Conservation (phyloP, 106 monocot genomes). For the Cymbidium sinense region DNA sequence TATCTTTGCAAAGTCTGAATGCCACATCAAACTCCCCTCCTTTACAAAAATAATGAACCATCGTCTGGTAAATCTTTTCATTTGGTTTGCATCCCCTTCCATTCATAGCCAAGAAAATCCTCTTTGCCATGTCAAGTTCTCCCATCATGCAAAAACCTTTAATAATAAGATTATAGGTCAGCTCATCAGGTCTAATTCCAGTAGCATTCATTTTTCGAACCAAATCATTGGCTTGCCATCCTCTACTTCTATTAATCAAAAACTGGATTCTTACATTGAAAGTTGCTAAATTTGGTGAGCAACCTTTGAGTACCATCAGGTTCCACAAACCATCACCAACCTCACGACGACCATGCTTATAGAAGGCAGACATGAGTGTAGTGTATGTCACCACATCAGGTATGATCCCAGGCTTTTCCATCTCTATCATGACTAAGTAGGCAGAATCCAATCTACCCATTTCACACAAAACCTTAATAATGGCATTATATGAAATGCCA, state of each 20-base stretch:
- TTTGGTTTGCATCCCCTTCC: slow-evolving; percentile 72
- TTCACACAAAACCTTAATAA: slow-evolving; percentile 63
- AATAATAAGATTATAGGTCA: slow-evolving; percentile 87
- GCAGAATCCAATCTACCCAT: slow-evolving; percentile 48
- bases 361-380: slow-evolving; percentile 66
- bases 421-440: slow-evolving; percentile 62
- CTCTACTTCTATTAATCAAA: slow-evolving; percentile 56
- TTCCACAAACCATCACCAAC: slow-evolving; percentile 94
- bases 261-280: slow-evolving; percentile 91
- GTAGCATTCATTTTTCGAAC: slow-evolving; percentile 41
- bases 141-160: slow-evolving; percentile 81
- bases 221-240: slow-evolving; percentile 72
- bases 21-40: slow-evolving; percentile 67
- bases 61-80: slow-evolving; percentile 80
- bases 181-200: slow-evolving; percentile 61
- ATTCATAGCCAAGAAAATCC: slow-evolving; percentile 56
- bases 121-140: slow-evolving; percentile 76
- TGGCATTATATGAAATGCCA: slow-evolving; percentile 69
- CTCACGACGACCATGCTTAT: slow-evolving; percentile 62
- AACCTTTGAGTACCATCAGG: slow-evolving; percentile 71
- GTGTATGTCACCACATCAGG: slow-evolving; percentile 93
- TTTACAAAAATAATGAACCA: slow-evolving; percentile 89
- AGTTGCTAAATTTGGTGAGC: slow-evolving; percentile 68
- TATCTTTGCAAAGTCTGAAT: slow-evolving; percentile 72
- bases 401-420: slow-evolving; percentile 48